Base-by-base conservation (phyloP, 805 yeast genomes). In the Cyberlindnera xishuangbannaensis region DNA sequence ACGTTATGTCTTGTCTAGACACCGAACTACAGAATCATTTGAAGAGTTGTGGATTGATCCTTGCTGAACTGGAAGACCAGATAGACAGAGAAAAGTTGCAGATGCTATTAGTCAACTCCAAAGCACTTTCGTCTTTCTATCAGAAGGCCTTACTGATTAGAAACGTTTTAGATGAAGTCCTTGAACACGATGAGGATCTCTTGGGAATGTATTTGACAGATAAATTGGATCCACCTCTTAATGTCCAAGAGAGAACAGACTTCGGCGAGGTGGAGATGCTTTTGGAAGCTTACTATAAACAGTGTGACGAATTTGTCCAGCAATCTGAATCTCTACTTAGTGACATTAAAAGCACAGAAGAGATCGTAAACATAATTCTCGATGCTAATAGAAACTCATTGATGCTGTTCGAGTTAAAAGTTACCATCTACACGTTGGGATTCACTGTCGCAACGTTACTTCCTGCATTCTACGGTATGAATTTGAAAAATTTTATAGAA, bases 391-490 rank as follows among this genome's bases (percentile, higher is more conserved):
- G 97, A 62, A 88, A 88, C 59, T 76, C 95, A 4, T 63, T 88
- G 41, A 85, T 88, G 95, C 68, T 88, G 36, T 77, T 82, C 45
- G 95, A 88, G 50, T 62, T 88, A 43, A 81, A 83, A 48, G 76
- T 87, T 12, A 76, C 94, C 0, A 81, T 88, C 17, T 84, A 83
- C 42, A 85, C 96, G 0, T 57, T 88, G 22, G 95, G 95, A 0
- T 73, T 84, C 50, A 83, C 95, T 0, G 81, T 84, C 15, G 95
- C 95, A 2, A 81, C 95, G 2, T 61, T 84, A 15, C 48, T 85
- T 1, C 95, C 96, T 2, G 95, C 95, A 7, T 78, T 87, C 47
- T 88, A 84, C 50, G 95, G 95, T 21, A 83, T 83, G 94, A 83
- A 83, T 50, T 61, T 83, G 48, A 79, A 79, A 42, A 83, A 83